Evolutionary conservation across 2,329 filamentous ascomycete species (phyloP).

Genomic region (Fusarium anthophilum): DNA sequence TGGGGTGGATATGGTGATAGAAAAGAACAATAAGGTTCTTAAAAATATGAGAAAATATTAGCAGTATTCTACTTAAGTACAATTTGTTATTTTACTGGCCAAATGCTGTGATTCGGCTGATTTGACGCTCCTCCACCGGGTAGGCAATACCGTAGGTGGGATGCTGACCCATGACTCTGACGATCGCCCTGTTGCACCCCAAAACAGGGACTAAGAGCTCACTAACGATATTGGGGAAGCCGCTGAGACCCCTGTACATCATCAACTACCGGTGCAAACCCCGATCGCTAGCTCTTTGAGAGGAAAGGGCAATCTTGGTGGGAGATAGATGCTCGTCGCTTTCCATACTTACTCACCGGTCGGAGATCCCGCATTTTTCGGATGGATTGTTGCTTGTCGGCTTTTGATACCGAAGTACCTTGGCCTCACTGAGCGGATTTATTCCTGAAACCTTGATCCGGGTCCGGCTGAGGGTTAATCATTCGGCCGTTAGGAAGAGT

Average conservation of each 20-base stretch:
- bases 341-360: no score
- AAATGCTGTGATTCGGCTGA: no score
- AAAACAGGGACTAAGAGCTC: not conserved
- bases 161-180: not conserved
- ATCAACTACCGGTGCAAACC: not conserved
- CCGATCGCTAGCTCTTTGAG: not conserved
- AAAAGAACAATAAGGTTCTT: no score
- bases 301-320: not conserved
- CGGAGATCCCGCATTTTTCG: no score
- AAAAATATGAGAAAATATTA: rapidly evolving
- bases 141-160: not conserved
- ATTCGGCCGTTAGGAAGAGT: not conserved
- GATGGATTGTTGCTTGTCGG: no score
- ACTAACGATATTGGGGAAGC: not conserved
- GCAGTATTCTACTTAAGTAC: rapidly evolving
- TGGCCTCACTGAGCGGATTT: not conserved
- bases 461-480: not conserved
- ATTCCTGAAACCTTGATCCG: not conserved
- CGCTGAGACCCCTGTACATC: not conserved
- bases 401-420: not conserved
- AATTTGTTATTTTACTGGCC: rapidly evolving
- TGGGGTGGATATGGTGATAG: rapidly evolving
- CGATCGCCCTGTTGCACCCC: not conserved
- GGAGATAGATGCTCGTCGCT: not conserved
- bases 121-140: not conserved